These are phyloP conservation scores for Trichothecium sympodiale DNA, from an alignment of 2,329 filamentous ascomycete genomes.

Conservation along the genomic window DNA sequence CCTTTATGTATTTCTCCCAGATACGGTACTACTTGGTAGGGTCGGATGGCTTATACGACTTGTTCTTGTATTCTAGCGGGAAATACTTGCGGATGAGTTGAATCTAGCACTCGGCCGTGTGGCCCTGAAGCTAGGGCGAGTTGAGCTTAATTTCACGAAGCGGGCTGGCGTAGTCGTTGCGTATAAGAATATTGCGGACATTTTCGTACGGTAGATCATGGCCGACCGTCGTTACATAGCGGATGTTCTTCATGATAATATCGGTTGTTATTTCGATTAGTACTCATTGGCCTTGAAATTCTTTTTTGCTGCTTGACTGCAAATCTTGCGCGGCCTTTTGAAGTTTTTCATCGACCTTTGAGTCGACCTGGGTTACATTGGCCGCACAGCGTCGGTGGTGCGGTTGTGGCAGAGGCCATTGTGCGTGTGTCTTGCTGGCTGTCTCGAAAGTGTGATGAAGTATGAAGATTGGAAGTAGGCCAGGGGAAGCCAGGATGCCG, in stretches of 20 bases:
- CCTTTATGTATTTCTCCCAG: constrained; percentile 57
- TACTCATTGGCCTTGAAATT: no score
- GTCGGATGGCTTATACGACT: constrained; percentile 54
- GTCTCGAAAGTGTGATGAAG: no score
- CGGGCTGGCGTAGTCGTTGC: constrained; percentile 62
- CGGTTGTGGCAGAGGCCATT: no score
- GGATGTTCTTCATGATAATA: constrained; percentile 42
- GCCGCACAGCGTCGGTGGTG: no score
- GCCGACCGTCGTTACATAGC: constrained; percentile 57
- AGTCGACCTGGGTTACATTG: no score
- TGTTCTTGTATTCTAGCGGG: constrained; percentile 47
- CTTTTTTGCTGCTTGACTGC: no score
- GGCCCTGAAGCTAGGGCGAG: constrained; percentile 63
- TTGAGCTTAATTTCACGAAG: constrained; percentile 63
- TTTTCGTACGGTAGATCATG: constrained; percentile 53
- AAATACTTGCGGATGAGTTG: constrained; percentile 72
- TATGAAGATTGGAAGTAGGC: no score
- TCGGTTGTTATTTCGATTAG: constrained; percentile 39
- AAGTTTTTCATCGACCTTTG: no score
- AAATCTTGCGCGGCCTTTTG: no score
- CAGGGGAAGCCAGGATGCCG: no score
- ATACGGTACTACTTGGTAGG: constrained; percentile 66
- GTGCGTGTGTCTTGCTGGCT: no score
- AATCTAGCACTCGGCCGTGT: constrained; percentile 65
- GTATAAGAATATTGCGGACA: constrained; percentile 56